A percentile compares a stretch with the other conserved stretches of the same genome.
Conservation (phyloP, 1,139 yeast species). For the Yamadazyma friedrichii region DNA sequence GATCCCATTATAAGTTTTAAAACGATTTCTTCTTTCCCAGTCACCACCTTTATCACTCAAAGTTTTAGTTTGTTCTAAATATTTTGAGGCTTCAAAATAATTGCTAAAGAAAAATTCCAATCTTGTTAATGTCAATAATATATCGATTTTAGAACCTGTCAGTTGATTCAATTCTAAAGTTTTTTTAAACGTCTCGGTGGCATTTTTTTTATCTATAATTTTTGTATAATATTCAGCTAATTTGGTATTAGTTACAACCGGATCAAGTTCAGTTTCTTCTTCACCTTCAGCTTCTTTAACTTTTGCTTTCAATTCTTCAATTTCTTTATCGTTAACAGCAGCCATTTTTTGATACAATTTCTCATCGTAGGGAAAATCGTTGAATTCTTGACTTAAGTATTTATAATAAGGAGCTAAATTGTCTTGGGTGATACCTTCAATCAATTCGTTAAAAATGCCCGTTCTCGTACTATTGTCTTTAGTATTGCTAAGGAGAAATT, state of each 20-base stretch:
- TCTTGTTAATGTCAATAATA: slow-evolving; percentile 75
- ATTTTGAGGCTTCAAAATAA: slow-evolving; percentile 64
- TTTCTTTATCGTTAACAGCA: slow-evolving; percentile 53
- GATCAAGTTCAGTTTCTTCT: slow-evolving; percentile 88
- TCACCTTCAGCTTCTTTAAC: slow-evolving; percentile 78
- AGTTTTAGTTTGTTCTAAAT: slow-evolving; percentile 69
- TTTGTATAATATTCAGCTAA: slow-evolving; percentile 86
- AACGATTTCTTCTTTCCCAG: slow-evolving; percentile 97
- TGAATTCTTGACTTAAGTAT: slow-evolving; percentile 55
- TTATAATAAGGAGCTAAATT: slow-evolving; percentile 85
- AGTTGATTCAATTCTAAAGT: slow-evolving; percentile 81
- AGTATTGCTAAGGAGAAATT: slow-evolving; percentile 51
- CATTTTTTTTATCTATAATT: slow-evolving; percentile 78
- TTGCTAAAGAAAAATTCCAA: slow-evolving; percentile 87
- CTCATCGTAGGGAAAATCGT: slow-evolving; percentile 58
- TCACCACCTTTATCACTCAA: slow-evolving; percentile 96
- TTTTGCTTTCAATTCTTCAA: slow-evolving; percentile 56
- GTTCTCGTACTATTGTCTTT: slow-evolving; percentile 32
- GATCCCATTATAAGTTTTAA: slow-evolving; percentile 87
- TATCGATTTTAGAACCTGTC: slow-evolving; percentile 87
- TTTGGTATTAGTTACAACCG: slow-evolving; percentile 71
- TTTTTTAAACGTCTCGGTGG: slow-evolving; percentile 68
- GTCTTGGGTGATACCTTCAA: slow-evolving; percentile 54
- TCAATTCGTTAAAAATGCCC: slow-evolving; percentile 45
- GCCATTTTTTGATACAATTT: slow-evolving; percentile 48